Evolutionary conservation across 768 basidiomycete species (phyloP), one percentile per base, ranked within the genome.

Genomic region (Kondoa malvinella): DNA sequence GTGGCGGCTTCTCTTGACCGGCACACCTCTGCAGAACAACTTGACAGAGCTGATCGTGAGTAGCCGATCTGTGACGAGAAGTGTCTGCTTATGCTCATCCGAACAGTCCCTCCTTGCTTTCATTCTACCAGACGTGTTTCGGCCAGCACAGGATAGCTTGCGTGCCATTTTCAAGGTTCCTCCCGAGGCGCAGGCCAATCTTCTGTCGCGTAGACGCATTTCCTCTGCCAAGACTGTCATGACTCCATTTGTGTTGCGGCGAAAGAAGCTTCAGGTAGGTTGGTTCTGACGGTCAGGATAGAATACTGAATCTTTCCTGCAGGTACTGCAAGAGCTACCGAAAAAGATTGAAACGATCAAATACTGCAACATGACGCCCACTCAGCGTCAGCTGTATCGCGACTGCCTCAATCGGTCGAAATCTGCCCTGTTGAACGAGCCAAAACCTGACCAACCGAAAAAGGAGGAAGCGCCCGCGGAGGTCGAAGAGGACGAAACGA

Each of bases 151-250:
- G 74, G 85, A 84, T 30, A 84, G 86, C 3, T 80, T 99, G 21
- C 85, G 91, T 16, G 87, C 92, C 4, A 94, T 99, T 71, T 99
- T 99, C 83, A 97, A 95, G 77, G 89, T 89, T 67, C 62, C 66
- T 71, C 89, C 90, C n/a, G 89, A 92, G 73, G 86, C 88, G 15
- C 88, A 88, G 68, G 83, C 88, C 63, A 87, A 88, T 30, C 77
- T 96, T 27, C 85, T 97, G 29, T 89, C 94, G 2, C 87, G 89
- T 74, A 87, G 92, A 76, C 87, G 95, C 63, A 88, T 96, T 27
- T 90, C 89, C 25, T 80, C 92, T 70, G 95, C 95, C 3, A 94
- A 96, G 79, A 91, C 90, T 77, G 96, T 99, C 92, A 91, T 99
- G 88, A 95, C 91, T 4, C 95, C 95, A 0, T 99, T 99, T 76